Base-by-base conservation (phyloP, 31 red algal genomes). In the Porphyra umbilicalis region DNA sequence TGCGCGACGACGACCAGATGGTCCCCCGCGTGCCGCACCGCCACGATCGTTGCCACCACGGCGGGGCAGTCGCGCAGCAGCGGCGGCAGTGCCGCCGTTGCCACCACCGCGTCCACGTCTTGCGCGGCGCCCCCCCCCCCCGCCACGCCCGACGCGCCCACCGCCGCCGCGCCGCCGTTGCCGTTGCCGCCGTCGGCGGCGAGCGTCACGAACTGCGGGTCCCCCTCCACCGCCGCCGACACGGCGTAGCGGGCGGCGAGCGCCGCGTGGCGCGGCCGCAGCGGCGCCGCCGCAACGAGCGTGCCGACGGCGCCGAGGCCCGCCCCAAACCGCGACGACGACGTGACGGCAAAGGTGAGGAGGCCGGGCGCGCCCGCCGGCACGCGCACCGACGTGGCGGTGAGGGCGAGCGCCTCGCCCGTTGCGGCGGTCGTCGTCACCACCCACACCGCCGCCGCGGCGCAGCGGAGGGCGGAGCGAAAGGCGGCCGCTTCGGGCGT, bases 371-470 rank as follows among this genome's bases (percentile, higher is more conserved):
- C 78, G 16, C 34, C 39, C 2, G 81, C 84, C 14, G 84, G 32
- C 31, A 83, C 79, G 31, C 38, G 80, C 14, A 87, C 84, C 10
- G 89, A 91, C 33, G 89, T 86, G 32, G 84, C 89, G 25, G 89
- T 91, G 29, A 91, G 57, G 11, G 80, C 89, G 74, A 83, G 71
- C 2, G 30, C 15, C 35, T 68, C 57, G 3, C 81, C 74, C 74
- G 86, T 85, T 31, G 38, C 89, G 18, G 81, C 71, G 2, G 67
- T 79, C 25, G 80, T 83, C 39, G 38, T 79, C 25, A 83, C 75
- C 33, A 91, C n/a, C 89, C 89, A 91, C 13, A 91, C 81, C 78
- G 83, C 80, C 20, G 83, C 81, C 10, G 84, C 35, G 10, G 83
- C 33, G 29, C 79, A 75, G 75, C 89, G 79, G 9, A 91, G 83